These are phyloP conservation scores for Paramecium octaurelia DNA, from an alignment of 73 alveolate genomes.

Conservation along the genomic window DNA sequence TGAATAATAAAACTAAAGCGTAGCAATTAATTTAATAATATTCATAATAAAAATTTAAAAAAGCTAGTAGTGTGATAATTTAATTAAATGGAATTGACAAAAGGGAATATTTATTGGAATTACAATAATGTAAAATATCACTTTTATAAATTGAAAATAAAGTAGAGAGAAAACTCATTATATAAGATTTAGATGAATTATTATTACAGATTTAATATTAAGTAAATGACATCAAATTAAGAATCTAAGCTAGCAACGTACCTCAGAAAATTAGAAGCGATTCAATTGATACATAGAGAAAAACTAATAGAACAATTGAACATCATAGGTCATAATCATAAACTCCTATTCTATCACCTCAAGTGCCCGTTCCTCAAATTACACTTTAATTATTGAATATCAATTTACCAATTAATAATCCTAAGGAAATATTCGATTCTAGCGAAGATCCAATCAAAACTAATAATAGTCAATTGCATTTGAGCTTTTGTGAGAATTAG, in stretches of 20 bases:
- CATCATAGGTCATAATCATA: slow-evolving; percentile 22
- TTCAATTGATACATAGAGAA: slow-evolving; percentile 7
- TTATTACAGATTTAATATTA: background rate
- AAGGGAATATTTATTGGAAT: slow-evolving; percentile 20
- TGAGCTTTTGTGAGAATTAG: background rate
- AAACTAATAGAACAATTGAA: background rate
- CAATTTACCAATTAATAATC: background rate
- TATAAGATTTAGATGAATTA: background rate
- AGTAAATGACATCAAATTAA: background rate
- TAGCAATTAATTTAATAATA: background rate
- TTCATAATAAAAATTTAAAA: background rate
- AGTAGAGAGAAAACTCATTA: background rate
- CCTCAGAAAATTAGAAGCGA: background rate
- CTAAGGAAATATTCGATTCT: background rate
- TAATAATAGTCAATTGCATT: background rate
- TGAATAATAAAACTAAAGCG: background rate
- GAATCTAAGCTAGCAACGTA: background rate
- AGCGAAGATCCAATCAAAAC: slow-evolving; percentile 13
- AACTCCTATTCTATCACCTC: background rate
- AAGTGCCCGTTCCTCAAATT: background rate
- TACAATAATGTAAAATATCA: background rate
- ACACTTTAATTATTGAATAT: background rate
- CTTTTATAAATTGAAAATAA: slow-evolving; percentile 14
- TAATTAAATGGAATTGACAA: background rate
- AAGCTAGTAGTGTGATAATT: background rate